Percentiles rank a stretch among this genome's conserved stretches.
phyloP scores from a whole-genome alignment of 2,329 filamentous ascomycete genomes.

The Parastagonospora avenae region DNA sequence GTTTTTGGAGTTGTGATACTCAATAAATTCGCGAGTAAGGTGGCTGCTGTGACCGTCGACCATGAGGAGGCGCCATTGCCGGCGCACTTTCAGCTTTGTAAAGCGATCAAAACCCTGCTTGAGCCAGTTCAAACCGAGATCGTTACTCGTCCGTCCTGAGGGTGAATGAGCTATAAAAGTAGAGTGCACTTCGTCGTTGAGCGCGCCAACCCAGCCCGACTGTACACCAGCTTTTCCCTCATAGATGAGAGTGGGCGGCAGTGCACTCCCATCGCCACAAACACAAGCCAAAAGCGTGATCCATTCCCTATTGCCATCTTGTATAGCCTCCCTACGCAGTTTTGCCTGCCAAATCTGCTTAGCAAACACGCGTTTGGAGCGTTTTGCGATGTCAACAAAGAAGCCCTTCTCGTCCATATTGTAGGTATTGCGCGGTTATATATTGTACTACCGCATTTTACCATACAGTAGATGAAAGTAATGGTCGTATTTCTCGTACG shows the following conservation, averaged over 20 bases:
- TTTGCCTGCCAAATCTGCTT: too few relatives aligned
- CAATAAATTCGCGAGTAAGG: conserved; percentile 14
- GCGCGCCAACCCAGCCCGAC: conserved; percentile 1
- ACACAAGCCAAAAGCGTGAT: background rate
- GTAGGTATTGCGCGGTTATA: too few relatives aligned
- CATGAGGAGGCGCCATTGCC: conserved; percentile 14
- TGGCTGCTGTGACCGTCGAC: conserved; percentile 19
- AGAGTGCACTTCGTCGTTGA: conserved; percentile 3
- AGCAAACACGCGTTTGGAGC: too few relatives aligned
- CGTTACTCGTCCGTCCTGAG: conserved; percentile 12
- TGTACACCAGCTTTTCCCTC: conserved; percentile 1
- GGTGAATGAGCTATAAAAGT: conserved; percentile 2
- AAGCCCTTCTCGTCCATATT: too few relatives aligned
- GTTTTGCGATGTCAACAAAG: too few relatives aligned
- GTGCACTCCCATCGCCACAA: background rate
- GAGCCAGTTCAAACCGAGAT: background rate
- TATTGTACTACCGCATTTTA: too few relatives aligned
- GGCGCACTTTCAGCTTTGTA: conserved; percentile 13
- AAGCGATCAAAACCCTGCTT: conserved; percentile 10
- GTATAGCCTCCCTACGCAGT: background rate
- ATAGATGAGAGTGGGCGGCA: conserved; percentile 2
- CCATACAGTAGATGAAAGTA: too few relatives aligned
- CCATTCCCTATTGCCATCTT: conserved; percentile 1
- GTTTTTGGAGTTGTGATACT: conserved; percentile 2
- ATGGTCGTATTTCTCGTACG: too few relatives aligned